Conservation (phyloP, 2,329 filamentous ascomycete species). For the Neonectria neomacrospora region DNA sequence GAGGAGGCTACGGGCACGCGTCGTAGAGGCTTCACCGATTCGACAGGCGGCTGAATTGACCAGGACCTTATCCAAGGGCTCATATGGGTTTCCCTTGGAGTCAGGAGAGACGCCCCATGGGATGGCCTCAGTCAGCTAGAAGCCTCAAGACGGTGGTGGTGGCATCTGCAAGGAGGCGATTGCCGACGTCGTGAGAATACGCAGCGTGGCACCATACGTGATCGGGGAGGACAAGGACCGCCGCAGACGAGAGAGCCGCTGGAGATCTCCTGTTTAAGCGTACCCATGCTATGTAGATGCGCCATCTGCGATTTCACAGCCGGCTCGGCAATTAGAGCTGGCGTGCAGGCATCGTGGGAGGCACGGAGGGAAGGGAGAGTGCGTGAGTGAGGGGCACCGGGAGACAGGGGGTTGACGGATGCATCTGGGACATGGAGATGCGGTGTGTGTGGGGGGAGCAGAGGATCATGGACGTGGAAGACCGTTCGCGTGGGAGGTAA, state of each 20-base stretch:
- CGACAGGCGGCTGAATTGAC: constrained; percentile 20
- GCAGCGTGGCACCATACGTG: constrained; percentile 2
- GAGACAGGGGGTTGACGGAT: constrained; percentile 22
- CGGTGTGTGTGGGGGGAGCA: constrained; percentile 42
- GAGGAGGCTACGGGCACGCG: constrained; percentile 28
- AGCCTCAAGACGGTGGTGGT: constrained; percentile 2
- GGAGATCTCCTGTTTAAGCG: constrained; percentile 1
- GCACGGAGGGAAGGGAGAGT: constrained; percentile 10
- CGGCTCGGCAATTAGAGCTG: constrained; percentile 20
- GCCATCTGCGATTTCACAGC: constrained; percentile 15
- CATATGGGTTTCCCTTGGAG: not conserved
- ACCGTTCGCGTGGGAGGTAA: constrained; percentile 14
- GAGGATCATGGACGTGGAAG: constrained; percentile 20
- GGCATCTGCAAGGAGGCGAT: constrained; percentile 3
- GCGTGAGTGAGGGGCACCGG: constrained; percentile 29
- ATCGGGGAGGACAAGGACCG: not conserved
- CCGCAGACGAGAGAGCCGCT: constrained; percentile 17
- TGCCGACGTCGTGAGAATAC: not conserved
- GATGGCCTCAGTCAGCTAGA: constrained; percentile 10
- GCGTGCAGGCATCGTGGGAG: constrained; percentile 18
- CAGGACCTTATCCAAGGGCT: constrained; percentile 8
- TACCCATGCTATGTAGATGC: constrained; percentile 15
- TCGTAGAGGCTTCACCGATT: constrained; percentile 32
- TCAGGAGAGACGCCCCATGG: constrained; percentile 21
- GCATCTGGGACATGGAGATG: constrained; percentile 35